These are phyloP conservation scores for Fusarium penzigii DNA, from an alignment of 2,329 filamentous ascomycete species.

Conservation along the genomic window DNA sequence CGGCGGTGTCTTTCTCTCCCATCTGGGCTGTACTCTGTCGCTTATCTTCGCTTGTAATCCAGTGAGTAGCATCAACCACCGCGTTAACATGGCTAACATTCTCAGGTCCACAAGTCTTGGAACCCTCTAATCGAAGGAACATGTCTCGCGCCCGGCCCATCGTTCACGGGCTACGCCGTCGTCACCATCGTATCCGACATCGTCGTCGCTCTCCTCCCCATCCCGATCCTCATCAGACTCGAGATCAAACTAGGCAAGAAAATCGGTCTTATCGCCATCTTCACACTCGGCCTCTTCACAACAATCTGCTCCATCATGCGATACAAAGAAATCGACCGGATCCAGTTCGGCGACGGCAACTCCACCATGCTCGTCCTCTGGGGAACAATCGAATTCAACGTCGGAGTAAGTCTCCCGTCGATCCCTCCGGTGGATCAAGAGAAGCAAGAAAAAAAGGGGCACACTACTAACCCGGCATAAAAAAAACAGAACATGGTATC, in stretches of 20 bases:
- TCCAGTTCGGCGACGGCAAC: slow-evolving; percentile 52
- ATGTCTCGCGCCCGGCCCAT: slow-evolving; percentile 48
- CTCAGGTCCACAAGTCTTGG: slow-evolving; percentile 48
- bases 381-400: slow-evolving; percentile 59
- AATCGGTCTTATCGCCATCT: slow-evolving; percentile 51
- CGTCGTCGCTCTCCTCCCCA: slow-evolving; percentile 49
- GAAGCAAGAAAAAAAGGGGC: no score
- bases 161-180: slow-evolving; percentile 53
- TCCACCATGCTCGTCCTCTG: slow-evolving; percentile 58
- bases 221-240: slow-evolving; percentile 50
- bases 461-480: no score
- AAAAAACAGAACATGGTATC: slow-evolving; percentile 48
- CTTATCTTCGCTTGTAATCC: slow-evolving; percentile 53
- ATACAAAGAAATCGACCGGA: slow-evolving; percentile 51
- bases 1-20: slow-evolving; percentile 43
- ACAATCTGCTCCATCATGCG: slow-evolving; percentile 56
- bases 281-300: slow-evolving; percentile 55
- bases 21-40: slow-evolving; percentile 49
- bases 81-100: neutral
- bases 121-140: slow-evolving; percentile 39
- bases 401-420: slow-evolving; percentile 45
- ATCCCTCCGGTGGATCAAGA: no score
- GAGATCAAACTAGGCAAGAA: slow-evolving; percentile 52
- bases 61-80: slow-evolving; percentile 30
- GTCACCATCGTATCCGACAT: slow-evolving; percentile 54